phyloP scores from a whole-genome alignment of 306 rosid genomes.

The Inga oerstediana region DNA sequence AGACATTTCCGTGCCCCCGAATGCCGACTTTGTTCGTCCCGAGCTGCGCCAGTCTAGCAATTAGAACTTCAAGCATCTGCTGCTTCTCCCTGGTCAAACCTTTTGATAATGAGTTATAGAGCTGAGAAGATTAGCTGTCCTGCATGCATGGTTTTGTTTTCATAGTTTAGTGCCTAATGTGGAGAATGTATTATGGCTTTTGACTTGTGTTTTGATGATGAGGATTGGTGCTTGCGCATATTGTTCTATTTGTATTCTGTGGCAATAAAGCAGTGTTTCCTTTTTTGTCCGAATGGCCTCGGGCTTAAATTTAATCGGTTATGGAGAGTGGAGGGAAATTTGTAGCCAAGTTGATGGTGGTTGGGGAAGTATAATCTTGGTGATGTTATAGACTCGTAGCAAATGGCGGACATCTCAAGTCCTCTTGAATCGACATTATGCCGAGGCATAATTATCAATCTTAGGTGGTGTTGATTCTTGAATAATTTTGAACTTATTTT shows the following conservation, averaged over 20 bases:
- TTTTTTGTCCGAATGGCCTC: no score
- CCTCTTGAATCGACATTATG: no score
- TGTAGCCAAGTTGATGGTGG: no score
- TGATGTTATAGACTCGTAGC: no score
- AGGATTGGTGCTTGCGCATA: conserved; percentile 18
- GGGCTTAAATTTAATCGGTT: background rate
- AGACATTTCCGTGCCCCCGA: conserved; percentile 83
- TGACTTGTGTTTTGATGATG: conserved; percentile 30
- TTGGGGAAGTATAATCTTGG: no score
- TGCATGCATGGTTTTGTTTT: conserved; percentile 29
- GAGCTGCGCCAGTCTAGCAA: conserved; percentile 77
- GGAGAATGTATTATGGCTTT: conserved; percentile 23
- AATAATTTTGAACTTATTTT: background rate
- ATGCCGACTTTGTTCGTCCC: conserved; percentile 97
- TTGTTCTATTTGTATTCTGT: background rate
- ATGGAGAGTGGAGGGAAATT: no score
- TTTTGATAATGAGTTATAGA: conserved; percentile 4
- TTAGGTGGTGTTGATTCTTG: background rate
- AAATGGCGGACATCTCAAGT: no score
- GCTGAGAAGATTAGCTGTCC: conserved; percentile 1
- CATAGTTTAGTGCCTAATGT: conserved; percentile 18
- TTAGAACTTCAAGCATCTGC: conserved; percentile 23
- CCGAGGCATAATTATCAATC: no score
- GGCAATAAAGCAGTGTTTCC: background rate
- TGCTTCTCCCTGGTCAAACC: conserved; percentile 27